A percentile compares a stretch with the other conserved stretches of the same genome.
Conservation (phyloP, 805 yeast genomes). For the Brettanomyces sp. region DNA sequence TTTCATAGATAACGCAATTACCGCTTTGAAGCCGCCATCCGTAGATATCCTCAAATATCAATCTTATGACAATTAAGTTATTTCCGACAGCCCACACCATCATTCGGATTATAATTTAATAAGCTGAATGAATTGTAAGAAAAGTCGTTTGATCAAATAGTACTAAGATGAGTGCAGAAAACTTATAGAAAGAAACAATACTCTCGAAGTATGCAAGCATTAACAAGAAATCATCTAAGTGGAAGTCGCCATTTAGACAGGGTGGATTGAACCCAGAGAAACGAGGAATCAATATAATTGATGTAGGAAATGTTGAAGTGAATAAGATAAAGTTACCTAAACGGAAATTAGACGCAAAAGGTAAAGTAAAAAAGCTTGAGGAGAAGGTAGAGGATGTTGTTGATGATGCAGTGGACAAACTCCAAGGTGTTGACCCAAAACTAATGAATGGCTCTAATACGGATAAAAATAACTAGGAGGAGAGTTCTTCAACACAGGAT, state of each 20-base stretch:
- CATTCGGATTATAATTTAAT: no score
- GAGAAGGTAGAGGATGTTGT: conserved; percentile 5
- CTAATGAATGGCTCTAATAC: conserved; percentile 7
- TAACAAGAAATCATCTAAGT: not conserved
- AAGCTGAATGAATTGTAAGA: no score
- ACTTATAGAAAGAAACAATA: not conserved
- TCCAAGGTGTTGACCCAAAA: conserved; percentile 4
- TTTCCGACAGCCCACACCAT: no score
- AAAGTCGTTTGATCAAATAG: no score
- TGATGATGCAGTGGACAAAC: conserved; percentile 3
- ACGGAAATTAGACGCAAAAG: not conserved
- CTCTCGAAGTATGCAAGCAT: not conserved
- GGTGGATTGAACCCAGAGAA: not conserved
- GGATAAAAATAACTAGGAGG: conserved; percentile 5
- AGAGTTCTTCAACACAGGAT: not conserved
- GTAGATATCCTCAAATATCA: no score
- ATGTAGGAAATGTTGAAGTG: not conserved
- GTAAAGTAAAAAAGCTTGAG: conserved; percentile 4
- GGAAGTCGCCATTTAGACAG: not conserved
- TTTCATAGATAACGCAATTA: no score
- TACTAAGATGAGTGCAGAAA: not conserved
- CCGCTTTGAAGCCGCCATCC: no score
- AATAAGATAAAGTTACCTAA: not conserved
- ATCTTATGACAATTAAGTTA: no score
- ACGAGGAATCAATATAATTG: not conserved